These are phyloP conservation scores for Microdochium bolleyi DNA, from an alignment of 2,329 filamentous ascomycete species.

Conservation along the genomic window DNA sequence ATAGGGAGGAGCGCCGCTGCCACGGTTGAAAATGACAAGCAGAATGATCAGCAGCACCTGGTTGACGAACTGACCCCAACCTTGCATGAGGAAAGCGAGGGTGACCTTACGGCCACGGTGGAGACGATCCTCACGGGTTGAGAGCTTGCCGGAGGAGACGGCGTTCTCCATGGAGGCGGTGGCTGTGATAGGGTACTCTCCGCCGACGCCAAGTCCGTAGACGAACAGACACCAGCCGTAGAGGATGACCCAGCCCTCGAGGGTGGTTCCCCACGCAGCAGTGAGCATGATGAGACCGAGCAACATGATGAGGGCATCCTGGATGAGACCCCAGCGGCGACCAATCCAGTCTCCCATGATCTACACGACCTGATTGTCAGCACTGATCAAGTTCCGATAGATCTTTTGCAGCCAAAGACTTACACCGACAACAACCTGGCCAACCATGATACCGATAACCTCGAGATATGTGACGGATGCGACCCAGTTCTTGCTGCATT, in stretches of 20 bases:
- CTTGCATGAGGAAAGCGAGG: slow-evolving; percentile 95
- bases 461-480: slow-evolving; percentile 84
- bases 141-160: slow-evolving; percentile 76
- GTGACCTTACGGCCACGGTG: slow-evolving; percentile 95
- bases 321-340: slow-evolving; percentile 89
- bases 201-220: slow-evolving; percentile 68
- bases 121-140: slow-evolving; percentile 84
- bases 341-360: slow-evolving; percentile 67
- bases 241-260: slow-evolving; percentile 95
- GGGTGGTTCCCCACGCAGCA: slow-evolving; percentile 76
- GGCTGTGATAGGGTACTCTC: slow-evolving; percentile 94
- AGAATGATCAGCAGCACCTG: slow-evolving; percentile 82
- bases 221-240: slow-evolving; percentile 94
- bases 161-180: slow-evolving; percentile 92
- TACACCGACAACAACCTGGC: slow-evolving; percentile 81
- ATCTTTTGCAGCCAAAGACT: slow-evolving; percentile 15
- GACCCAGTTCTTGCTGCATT: slow-evolving; percentile 74
- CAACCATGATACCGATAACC: slow-evolving; percentile 89
- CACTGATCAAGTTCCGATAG: slow-evolving; percentile 6
- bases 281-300: slow-evolving; percentile 86
- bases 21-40: slow-evolving; percentile 81
- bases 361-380: slow-evolving; percentile 15
- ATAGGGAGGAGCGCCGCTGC: slow-evolving; percentile 70
- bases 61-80: slow-evolving; percentile 95
- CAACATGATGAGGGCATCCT: slow-evolving; percentile 93